A percentile compares a stretch with the other conserved stretches of the same genome.
Evolutionary conservation across 1,284 basidiomycete species (phyloP).

Genomic region (Pseudozyma flocculosa): DNA sequence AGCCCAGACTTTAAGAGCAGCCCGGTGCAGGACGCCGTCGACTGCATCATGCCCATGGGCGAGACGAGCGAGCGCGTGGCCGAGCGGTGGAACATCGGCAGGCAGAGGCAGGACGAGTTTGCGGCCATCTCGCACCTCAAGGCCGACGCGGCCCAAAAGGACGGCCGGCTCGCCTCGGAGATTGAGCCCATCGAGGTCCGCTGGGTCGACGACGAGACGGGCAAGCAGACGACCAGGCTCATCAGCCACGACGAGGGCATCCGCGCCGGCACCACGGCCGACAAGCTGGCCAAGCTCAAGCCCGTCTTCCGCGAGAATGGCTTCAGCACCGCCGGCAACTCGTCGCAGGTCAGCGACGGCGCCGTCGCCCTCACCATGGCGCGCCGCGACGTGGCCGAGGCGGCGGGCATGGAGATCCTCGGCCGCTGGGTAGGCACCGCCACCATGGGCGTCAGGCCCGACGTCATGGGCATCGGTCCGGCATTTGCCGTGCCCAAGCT

Average conservation of each 20-base stretch:
- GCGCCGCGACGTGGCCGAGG: conserved; percentile 46
- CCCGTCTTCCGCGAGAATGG: conserved; percentile 49
- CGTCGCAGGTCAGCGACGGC: conserved; percentile 53
- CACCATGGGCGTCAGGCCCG: conserved; percentile 52
- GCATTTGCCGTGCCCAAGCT: conserved; percentile 50
- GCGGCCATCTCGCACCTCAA: conserved; percentile 44
- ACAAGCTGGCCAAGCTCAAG: conserved; percentile 48
- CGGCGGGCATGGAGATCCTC: conserved; percentile 49
- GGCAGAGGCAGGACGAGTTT: conserved; percentile 49
- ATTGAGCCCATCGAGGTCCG: conserved; percentile 52
- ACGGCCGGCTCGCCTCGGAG: conserved; percentile 44
- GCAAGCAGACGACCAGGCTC: conserved; percentile 42
- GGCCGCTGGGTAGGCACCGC: conserved; percentile 50
- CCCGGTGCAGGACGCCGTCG: conserved; percentile 44
- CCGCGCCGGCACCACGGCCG: conserved; percentile 35
- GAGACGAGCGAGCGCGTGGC: conserved; percentile 52
- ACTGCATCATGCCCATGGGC: conserved; percentile 58
- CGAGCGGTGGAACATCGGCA: conserved; percentile 41
- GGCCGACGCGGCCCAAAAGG: conserved; percentile 44
- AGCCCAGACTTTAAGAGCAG: conserved; percentile 52
- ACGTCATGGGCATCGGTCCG: conserved; percentile 55
- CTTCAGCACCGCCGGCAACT: conserved; percentile 50
- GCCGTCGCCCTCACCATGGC: conserved; percentile 52
- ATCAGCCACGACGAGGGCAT: conserved; percentile 55
- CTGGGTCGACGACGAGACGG: conserved; percentile 41